A percentile compares a stretch with the other conserved stretches of the same genome.
These are phyloP conservation scores for Botrytis hyacinthi DNA, from an alignment of 2,329 filamentous ascomycete genomes.

Conservation along the genomic window DNA sequence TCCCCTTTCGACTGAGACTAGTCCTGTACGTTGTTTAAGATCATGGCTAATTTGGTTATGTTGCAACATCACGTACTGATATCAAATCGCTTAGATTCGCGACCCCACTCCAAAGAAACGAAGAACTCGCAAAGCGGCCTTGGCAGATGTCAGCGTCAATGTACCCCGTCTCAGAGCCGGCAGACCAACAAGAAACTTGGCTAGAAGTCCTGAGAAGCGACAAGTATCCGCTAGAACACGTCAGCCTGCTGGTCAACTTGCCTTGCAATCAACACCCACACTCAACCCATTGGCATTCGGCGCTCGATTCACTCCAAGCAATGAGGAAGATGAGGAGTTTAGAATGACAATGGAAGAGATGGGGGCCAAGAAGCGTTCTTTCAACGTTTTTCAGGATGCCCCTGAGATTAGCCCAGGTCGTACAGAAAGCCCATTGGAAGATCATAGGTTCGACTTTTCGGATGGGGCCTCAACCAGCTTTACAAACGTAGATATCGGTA, in stretches of 20 bases:
- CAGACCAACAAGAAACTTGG: constrained; percentile 23
- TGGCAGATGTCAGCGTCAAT: constrained; percentile 32
- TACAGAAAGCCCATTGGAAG: constrained; percentile 38
- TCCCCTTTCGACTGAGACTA: constrained; percentile 52
- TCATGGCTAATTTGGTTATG: no score
- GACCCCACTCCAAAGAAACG: constrained; percentile 36
- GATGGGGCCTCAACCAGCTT: constrained; percentile 30
- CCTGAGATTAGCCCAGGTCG: constrained; percentile 35
- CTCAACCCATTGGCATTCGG: constrained; percentile 33
- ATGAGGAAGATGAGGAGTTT: constrained; percentile 38
- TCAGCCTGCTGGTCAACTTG: constrained; percentile 18
- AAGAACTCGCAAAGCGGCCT: constrained; percentile 29
- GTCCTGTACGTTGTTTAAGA: constrained; percentile 44
- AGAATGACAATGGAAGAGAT: constrained; percentile 33
- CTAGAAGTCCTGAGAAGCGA: constrained; percentile 28
- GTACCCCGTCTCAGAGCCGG: constrained; percentile 29
- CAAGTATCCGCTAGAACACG: constrained; percentile 15
- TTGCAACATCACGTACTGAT: constrained; percentile 19
- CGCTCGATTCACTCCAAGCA: constrained; percentile 28
- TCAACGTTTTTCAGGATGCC: constrained; percentile 36
- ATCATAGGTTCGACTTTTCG: constrained; percentile 35
- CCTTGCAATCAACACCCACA: constrained; percentile 24
- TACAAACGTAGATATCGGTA: constrained; percentile 20
- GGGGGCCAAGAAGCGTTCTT: constrained; percentile 33
- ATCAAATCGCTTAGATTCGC: constrained; percentile 19